Evolutionary conservation across 2,329 filamentous ascomycete species (phyloP).

Genomic region (Xylariaceae sp.): DNA sequence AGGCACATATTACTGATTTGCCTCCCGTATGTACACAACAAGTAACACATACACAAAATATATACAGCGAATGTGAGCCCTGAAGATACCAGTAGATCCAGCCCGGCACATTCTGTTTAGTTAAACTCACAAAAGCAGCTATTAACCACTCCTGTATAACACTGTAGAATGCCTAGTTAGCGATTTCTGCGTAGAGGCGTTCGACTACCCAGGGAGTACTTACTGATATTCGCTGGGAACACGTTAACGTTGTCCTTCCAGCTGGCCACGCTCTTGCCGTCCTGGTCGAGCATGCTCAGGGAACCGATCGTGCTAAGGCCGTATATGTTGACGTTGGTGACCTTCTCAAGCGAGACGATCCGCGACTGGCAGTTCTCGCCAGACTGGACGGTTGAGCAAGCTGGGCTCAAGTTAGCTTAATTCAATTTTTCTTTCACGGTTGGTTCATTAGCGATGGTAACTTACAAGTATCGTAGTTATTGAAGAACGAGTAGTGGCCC

Average conservation of each 20-base stretch:
- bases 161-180: slow-evolving; percentile 2
- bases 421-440: neutral
- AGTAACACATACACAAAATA: slow-evolving; percentile 8
- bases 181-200: neutral
- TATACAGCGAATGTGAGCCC: slow-evolving; percentile 17
- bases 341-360: slow-evolving; percentile 39
- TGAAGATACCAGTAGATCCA: slow-evolving; percentile 2
- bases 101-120: neutral
- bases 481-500: slow-evolving; percentile 58
- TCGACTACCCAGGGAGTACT: neutral
- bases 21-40: slow-evolving; percentile 14
- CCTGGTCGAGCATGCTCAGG: slow-evolving; percentile 36
- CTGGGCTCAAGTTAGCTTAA: slow-evolving; percentile 17
- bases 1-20: neutral
- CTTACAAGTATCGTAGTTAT: slow-evolving; percentile 49
- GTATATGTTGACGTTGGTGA: slow-evolving; percentile 39
- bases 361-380: slow-evolving; percentile 39
- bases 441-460: neutral
- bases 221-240: slow-evolving; percentile 31
- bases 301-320: slow-evolving; percentile 46
- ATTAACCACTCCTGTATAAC: slow-evolving; percentile 30
- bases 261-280: slow-evolving; percentile 31
- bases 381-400: slow-evolving; percentile 36
- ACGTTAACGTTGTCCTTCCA: slow-evolving; percentile 34
- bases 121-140: neutral